phyloP scores from a whole-genome alignment of 805 yeast species.

The Isabelozyma pseudorhagii region DNA sequence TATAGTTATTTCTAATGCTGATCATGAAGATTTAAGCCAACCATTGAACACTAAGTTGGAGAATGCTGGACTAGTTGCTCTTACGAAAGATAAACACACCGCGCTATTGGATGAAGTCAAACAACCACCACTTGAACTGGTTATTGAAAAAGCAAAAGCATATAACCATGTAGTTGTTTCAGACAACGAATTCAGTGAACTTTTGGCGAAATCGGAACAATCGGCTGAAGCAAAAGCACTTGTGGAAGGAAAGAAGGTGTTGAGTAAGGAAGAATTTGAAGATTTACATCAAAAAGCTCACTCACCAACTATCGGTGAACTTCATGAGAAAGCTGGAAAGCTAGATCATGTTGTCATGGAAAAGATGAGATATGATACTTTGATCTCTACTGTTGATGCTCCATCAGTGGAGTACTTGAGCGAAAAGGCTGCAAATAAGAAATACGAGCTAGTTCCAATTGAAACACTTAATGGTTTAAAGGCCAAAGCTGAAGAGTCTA shows the following conservation, averaged over 20 bases:
- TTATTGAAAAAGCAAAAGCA: slow-evolving; percentile 20
- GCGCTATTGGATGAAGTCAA: slow-evolving; percentile 4
- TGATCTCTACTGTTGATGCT: slow-evolving; percentile 6
- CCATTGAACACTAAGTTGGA: neutral
- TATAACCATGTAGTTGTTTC: slow-evolving; percentile 9
- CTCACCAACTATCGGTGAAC: slow-evolving; percentile 6
- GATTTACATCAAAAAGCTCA: neutral
- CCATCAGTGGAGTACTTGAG: slow-evolving; percentile 20
- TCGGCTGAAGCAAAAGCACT: neutral
- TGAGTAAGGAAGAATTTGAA: neutral
- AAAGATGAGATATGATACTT: neutral
- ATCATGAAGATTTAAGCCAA: slow-evolving; percentile 1
- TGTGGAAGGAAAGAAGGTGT: neutral
- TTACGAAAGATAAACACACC: slow-evolving; percentile 7
- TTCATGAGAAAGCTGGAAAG: slow-evolving; percentile 8
- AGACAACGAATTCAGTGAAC: neutral
- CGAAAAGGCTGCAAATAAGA: slow-evolving; percentile 16
- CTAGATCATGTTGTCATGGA: slow-evolving; percentile 5
- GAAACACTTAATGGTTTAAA: slow-evolving; percentile 5
- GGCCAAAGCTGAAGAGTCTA: slow-evolving; percentile 2
- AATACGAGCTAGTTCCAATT: slow-evolving; percentile 7
- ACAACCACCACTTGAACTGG: slow-evolving; percentile 27
- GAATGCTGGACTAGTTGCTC: slow-evolving; percentile 7
- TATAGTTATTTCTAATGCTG: slow-evolving; percentile 9
- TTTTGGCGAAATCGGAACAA: neutral